Base-by-base conservation (phyloP, 495 filamentous ascomycete species). In the Annulohypoxylon stygium region DNA sequence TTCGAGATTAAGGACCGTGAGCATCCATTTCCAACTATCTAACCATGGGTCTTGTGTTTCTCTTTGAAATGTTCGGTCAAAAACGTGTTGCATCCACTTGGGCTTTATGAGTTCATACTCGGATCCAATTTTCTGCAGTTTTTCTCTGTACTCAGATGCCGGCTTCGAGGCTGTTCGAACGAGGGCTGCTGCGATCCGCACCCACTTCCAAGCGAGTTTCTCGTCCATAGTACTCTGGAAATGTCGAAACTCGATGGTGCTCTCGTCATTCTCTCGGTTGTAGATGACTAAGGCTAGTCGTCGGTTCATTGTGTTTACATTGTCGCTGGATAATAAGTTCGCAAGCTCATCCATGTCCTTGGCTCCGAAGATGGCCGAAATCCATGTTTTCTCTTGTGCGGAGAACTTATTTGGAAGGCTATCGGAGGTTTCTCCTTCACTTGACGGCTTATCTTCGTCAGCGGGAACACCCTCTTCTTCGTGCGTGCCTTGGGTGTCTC, bases 171-270 rank as follows among this genome's bases (percentile, higher is more conserved):
- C 65, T 41, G 34, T 14, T 9, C 45, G 58, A 26, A 69, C 67
- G 16, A 69, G 6, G 36, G 43, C 47, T 48, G 67, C 37, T 33
- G 39, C 33, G 16, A 69, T 47, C 8, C 39, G 48, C 57, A 69
- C 26, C 67, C 59, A 69, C 30, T 39, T 58, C 48, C 48, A 62
- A 33, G 37, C 59, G n/a, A 69, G 37, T 14, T 58, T 39, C 30
- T 57, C 11, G 39, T 63, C 58, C 58, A 48, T 55, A 26, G 59
- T 69, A 20, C 67, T 58, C 50, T 69, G 67, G 33, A 69, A 69
- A 63, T 69, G 59, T 6, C 59, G 67, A 55, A 63, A 63, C n/a
- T 63, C 67, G 6, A 63, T 45, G 9, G 67, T 63, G 18, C 45
- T 63, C 30, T 69, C 58, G 12, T 69, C 58, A 37, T 69, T 12